Conservation (phyloP, 495 filamentous ascomycete genomes). For the Podospora pseudocomata region DNA sequence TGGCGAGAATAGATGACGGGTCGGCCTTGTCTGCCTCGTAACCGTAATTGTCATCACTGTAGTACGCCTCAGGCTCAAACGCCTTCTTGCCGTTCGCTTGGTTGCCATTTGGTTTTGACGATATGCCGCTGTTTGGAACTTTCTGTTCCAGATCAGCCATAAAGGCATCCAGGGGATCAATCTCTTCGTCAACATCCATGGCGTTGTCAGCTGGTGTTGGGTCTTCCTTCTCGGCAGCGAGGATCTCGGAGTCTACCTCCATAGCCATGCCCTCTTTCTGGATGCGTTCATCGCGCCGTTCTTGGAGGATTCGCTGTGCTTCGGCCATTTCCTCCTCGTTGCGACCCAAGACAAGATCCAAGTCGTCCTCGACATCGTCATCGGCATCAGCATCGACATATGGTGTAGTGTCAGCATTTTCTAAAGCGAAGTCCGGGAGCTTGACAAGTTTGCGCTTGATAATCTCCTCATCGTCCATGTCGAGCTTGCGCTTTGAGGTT, state of each 20-base stretch:
- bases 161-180: constrained; percentile 93
- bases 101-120: constrained; percentile 41
- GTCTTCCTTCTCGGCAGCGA: constrained; percentile 24
- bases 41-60: constrained; percentile 75
- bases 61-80: constrained; percentile 77
- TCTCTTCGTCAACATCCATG: constrained; percentile 66
- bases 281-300: constrained; percentile 48
- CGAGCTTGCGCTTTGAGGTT: constrained; percentile 66
- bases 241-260: constrained; percentile 43
- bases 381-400: constrained; percentile 58
- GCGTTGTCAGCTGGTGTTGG: constrained; percentile 29
- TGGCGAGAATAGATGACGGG: constrained; percentile 74
- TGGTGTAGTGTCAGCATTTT: constrained; percentile 56
- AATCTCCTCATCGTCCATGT: constrained; percentile 84
- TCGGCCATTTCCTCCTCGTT: constrained; percentile 86
- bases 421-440: constrained; percentile 70
- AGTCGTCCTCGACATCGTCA: constrained; percentile 61
- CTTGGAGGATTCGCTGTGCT: constrained; percentile 69
- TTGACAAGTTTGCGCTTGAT: constrained; percentile 82
- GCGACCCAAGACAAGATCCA: constrained; percentile 61
- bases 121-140: constrained; percentile 19
- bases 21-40: constrained; percentile 70
- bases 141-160: constrained; percentile 69
- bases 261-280: constrained; percentile 49
- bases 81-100: constrained; percentile 38